A percentile compares a stretch with the other conserved stretches of the same genome.
phyloP scores from a whole-genome alignment of 1,139 yeast genomes.

The Torulaspora globosa region DNA sequence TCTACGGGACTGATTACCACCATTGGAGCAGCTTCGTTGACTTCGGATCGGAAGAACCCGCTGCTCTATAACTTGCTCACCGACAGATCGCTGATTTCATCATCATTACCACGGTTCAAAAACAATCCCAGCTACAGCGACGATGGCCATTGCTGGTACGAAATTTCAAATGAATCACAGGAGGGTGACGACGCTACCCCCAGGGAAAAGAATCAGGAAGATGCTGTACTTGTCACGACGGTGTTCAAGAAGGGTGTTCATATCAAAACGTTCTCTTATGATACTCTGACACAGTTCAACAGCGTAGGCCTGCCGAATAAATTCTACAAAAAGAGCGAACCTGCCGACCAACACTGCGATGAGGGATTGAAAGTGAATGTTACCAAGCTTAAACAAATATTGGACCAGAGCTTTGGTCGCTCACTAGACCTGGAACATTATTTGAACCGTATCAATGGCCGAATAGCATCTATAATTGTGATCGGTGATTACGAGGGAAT shows the following conservation, averaged over 20 bases:
- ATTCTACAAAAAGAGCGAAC: neutral
- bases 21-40: conserved; percentile 28
- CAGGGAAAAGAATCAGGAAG: conserved; percentile 17
- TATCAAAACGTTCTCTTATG: conserved; percentile 46
- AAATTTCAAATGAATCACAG: conserved; percentile 21
- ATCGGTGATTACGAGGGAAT: conserved; percentile 96
- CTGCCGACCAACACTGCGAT: conserved; percentile 3
- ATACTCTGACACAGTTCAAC: conserved; percentile 33
- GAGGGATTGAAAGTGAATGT: conserved; percentile 47
- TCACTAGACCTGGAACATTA: conserved; percentile 62
- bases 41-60: conserved; percentile 53
- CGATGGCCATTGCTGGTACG: conserved; percentile 26
- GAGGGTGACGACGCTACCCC: conserved; percentile 2
- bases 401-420: conserved; percentile 78
- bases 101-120: conserved; percentile 79
- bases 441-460: conserved; percentile 56
- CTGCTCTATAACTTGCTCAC: conserved; percentile 83
- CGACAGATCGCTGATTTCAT: conserved; percentile 87
- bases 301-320: conserved; percentile 28
- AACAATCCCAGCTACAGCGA: conserved; percentile 26
- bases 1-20: conserved; percentile 42
- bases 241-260: conserved; percentile 74
- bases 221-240: conserved; percentile 52
- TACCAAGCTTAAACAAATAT: conserved; percentile 51
- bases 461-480: conserved; percentile 70